Evolutionary conservation across 1,139 yeast genomes (phyloP), one percentile per base, ranked within the genome.

Genomic region (Wickerhamomyces sp.): DNA sequence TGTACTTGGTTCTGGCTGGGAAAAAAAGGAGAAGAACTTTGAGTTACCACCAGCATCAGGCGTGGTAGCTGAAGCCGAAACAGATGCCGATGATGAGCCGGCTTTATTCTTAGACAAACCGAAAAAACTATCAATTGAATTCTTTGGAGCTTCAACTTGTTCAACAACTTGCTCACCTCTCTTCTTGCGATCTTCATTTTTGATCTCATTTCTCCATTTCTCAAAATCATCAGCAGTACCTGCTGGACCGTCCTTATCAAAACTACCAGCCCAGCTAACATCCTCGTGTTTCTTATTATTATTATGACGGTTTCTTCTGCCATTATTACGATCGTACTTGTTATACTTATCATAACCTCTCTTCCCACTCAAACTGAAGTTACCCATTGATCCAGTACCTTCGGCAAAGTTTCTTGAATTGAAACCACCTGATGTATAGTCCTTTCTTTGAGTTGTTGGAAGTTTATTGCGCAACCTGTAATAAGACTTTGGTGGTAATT

Each of bases 191-290:
- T 79, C 83, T 54, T 78, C 75, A 38, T 65, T 65, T 48, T 72
- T 74, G 80, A 78, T 76, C 53, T 70, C 70, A 36, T 72, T 67
- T 59, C 79, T 81, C 87, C 89, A 81, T 48, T 70, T 68, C 56
- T 81, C 89, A 54, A 83, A 83, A 52, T 82, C 92, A 39, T 78
- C 79, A 17, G 78, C 81, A 2, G 85, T 78, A 60, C 72, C 61
- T 40, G 67, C 58, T 37, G 60, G 59, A 19, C 55, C 61, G 41
- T 55, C 59, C n/a, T 54, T 56, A 28, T 65, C 71, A 50, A 52
- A 55, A 44, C 50, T 68, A 9, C 68, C 54, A 50, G 72, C 70
- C 82, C 82, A 78, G 37, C 69, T 76, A 22, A 70, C 72, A 14
- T 63, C 67, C 17, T 43, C 45, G 8, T 43, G 39, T 31, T 36